phyloP scores from a whole-genome alignment of 805 yeast genomes.

The Metschnikowia drakensbergensis region DNA sequence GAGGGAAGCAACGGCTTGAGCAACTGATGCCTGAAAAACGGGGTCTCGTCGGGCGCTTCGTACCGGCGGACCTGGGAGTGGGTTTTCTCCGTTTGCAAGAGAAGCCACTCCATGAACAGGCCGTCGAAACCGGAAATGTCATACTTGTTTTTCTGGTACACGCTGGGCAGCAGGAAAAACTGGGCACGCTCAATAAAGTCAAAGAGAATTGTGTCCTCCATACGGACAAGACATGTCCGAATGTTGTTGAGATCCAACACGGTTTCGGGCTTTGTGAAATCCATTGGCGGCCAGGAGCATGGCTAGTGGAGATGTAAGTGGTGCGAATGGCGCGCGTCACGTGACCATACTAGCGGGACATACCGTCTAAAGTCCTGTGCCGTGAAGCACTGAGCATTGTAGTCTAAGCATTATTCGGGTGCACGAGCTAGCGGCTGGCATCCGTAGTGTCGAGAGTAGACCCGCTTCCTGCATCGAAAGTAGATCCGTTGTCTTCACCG shows the following conservation, averaged over 20 bases:
- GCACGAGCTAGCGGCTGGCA: no score
- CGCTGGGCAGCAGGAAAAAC: conserved; percentile 69
- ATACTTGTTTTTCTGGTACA: conserved; percentile 58
- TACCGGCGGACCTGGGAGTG: conserved; percentile 78
- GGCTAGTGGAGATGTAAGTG: not conserved
- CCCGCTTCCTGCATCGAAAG: no score
- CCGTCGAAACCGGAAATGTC: conserved; percentile 68
- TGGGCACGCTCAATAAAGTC: conserved; percentile 91
- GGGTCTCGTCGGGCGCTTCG: conserved; percentile 91
- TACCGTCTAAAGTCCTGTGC: no score
- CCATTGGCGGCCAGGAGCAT: conserved; percentile 47
- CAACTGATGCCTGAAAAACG: conserved; percentile 73
- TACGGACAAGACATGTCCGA: conserved; percentile 76
- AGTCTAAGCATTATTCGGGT: no score
- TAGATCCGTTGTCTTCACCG: no score
- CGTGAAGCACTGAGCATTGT: no score
- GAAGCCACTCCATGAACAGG: conserved; percentile 83
- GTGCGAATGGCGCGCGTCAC: not conserved
- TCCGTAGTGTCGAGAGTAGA: no score
- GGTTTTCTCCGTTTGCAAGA: conserved; percentile 63
- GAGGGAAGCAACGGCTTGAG: conserved; percentile 76
- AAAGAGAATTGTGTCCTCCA: conserved; percentile 96
- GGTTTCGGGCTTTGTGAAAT: conserved; percentile 76
- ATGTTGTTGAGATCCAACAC: conserved; percentile 80
- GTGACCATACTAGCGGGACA: not conserved